Conservation (phyloP, 176 grass and related monocot genomes). For the Musa beccarii region DNA sequence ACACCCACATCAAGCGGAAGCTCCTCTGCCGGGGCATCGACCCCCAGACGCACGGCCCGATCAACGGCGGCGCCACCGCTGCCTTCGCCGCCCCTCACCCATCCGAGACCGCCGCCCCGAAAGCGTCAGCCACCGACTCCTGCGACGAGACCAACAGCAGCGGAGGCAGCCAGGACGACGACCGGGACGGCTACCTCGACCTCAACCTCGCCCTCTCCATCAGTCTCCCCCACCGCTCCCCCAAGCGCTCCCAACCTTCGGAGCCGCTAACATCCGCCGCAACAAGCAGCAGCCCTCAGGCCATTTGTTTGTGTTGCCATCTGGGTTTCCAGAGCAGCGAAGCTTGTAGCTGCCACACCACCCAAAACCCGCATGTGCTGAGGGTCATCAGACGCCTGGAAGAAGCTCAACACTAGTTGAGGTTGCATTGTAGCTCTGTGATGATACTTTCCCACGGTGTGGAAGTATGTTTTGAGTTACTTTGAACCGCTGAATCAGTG, state of each 20-base stretch:
- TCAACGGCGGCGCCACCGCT: neutral
- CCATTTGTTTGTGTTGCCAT: neutral
- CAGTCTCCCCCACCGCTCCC: neutral
- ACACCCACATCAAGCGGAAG: constrained; percentile 17
- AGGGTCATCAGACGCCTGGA: neutral
- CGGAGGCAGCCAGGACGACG: too few relatives aligned
- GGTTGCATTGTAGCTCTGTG: neutral
- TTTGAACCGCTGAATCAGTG: neutral
- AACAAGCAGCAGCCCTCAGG: neutral
- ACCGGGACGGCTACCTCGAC: neutral
- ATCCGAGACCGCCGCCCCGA: neutral
- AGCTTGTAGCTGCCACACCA: neutral
- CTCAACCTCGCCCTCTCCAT: constrained; percentile 4
- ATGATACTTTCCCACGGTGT: neutral
- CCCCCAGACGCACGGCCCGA: neutral
- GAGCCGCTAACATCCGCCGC: neutral
- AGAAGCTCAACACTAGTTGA: constrained; percentile 1
- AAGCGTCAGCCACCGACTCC: neutral
- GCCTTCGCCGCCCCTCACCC: neutral
- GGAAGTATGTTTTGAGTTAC: neutral
- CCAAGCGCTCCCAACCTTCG: neutral
- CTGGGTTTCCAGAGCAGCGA: neutral
- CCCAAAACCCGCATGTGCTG: neutral
- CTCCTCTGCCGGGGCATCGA: constrained; percentile 15
- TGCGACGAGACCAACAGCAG: neutral